A percentile compares a stretch with the other conserved stretches of the same genome.
Evolutionary conservation across 106 monocot species (phyloP).

Genomic region (Allium cepa): DNA sequence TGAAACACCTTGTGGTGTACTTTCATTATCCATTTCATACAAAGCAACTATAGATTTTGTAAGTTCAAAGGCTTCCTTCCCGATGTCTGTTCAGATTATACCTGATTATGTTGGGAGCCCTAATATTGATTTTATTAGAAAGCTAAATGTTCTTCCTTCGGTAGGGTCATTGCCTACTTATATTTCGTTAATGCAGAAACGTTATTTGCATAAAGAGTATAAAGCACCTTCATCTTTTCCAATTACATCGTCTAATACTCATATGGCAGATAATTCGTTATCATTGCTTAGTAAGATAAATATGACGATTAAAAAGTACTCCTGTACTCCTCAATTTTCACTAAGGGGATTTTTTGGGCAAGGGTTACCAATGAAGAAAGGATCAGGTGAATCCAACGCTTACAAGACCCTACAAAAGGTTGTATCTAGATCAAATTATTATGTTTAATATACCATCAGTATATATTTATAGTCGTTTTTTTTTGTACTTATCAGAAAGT

Average conservation of each 20-base stretch:
- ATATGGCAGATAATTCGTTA: conserved; percentile 5
- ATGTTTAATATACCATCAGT: background rate
- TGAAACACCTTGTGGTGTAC: conserved; percentile 61
- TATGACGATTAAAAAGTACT: conserved; percentile 32
- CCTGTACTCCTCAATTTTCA: conserved; percentile 43
- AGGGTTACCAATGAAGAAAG: conserved; percentile 18
- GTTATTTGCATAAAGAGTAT: conserved; percentile 63
- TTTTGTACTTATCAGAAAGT: too few species aligned
- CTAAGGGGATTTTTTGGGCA: conserved; percentile 16
- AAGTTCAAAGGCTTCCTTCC: conserved; percentile 31
- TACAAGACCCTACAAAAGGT: conserved; percentile 35
- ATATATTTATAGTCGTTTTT: too few species aligned
- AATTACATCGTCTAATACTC: conserved; percentile 13
- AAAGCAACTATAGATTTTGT: conserved; percentile 37
- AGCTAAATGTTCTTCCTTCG: conserved; percentile 48
- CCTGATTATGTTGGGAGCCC: conserved; percentile 91
- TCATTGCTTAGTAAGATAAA: conserved; percentile 15
- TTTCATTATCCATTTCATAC: conserved; percentile 64
- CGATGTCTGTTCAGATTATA: conserved; percentile 60
- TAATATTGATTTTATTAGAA: conserved; percentile 55
- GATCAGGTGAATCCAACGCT: conserved; percentile 10
- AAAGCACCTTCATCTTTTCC: conserved; percentile 22
- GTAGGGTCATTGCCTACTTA: conserved; percentile 17
- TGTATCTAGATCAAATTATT: background rate
- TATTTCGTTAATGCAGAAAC: conserved; percentile 37